Percentiles rank a stretch among this genome's conserved stretches.
Conservation (phyloP, 2,329 filamentous ascomycete genomes). For the Arthrobotrys megalospora region DNA sequence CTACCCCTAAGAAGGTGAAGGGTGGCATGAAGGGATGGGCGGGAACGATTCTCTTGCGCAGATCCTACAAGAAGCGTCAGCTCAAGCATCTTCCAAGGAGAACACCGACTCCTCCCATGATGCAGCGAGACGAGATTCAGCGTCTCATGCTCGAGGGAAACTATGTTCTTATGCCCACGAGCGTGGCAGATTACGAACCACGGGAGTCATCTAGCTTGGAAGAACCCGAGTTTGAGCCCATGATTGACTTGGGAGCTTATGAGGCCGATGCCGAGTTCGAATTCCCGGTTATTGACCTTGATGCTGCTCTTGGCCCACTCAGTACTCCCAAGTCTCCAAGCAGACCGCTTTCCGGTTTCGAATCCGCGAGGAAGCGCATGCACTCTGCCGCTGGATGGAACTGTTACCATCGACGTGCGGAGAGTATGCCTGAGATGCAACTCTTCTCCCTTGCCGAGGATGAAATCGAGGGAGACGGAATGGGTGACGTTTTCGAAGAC, state of each 20-base stretch:
- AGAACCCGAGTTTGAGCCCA: conserved; percentile 62
- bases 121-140: conserved; percentile 55
- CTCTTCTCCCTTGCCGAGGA: conserved; percentile 76
- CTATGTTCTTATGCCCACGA: conserved; percentile 65
- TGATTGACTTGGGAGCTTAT: conserved; percentile 65
- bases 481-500: conserved; percentile 90
- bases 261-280: conserved; percentile 71
- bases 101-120: conserved; percentile 69
- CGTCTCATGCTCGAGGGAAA: conserved; percentile 61
- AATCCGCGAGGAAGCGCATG: conserved; percentile 78
- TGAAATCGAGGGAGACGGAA: conserved; percentile 75
- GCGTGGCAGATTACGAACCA: conserved; percentile 43
- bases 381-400: conserved; percentile 83
- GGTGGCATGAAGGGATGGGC: conserved; percentile 78
- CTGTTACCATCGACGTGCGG: conserved; percentile 82
- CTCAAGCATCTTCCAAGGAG: conserved; percentile 68
- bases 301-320: conserved; percentile 92
- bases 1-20: conserved; percentile 67
- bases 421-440: conserved; percentile 84
- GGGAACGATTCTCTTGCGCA: conserved; percentile 75
- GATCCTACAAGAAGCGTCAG: conserved; percentile 69
- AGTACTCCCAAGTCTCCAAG: conserved; percentile 76
- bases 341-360: conserved; percentile 77
- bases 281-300: conserved; percentile 90
- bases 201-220: conserved; percentile 62